Evolutionary conservation across 306 rosid species (phyloP).

Genomic region (Castanea crenata): DNA sequence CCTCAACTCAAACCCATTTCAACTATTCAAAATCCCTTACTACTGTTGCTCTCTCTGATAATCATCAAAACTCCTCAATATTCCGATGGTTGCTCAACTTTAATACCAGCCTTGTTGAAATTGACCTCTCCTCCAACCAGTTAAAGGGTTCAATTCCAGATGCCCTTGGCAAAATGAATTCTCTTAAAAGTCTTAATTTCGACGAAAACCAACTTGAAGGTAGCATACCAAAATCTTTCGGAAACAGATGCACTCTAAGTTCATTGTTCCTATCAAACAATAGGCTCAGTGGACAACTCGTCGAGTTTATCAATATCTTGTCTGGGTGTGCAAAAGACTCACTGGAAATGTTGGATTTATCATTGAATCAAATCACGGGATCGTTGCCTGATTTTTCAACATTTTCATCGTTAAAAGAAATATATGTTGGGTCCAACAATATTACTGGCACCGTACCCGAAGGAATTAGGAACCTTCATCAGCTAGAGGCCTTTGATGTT

Average conservation of each 20-base stretch:
- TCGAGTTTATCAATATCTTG: background rate
- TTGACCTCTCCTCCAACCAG: background rate
- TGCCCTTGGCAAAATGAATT: background rate
- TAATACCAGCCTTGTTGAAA: background rate
- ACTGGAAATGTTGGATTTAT: background rate
- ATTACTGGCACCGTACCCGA: too few species aligned
- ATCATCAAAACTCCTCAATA: background rate
- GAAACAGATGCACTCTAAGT: background rate
- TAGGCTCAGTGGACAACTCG: background rate
- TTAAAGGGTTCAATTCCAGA: background rate
- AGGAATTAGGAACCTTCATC: too few species aligned
- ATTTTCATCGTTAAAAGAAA: too few species aligned
- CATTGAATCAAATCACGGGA: background rate
- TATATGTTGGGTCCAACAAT: too few species aligned
- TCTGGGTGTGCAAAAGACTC: too few species aligned
- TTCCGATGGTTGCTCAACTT: slow-evolving; percentile 12
- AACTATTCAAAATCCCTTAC: background rate
- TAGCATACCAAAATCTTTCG: background rate
- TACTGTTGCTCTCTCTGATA: background rate
- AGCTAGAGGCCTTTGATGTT: too few species aligned
- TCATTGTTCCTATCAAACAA: background rate
- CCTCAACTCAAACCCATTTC: background rate
- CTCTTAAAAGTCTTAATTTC: background rate
- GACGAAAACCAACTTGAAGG: background rate
- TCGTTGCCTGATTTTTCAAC: background rate